Evolutionary conservation across 768 basidiomycete genomes (phyloP).

Genomic region (Exidia glandulosa): DNA sequence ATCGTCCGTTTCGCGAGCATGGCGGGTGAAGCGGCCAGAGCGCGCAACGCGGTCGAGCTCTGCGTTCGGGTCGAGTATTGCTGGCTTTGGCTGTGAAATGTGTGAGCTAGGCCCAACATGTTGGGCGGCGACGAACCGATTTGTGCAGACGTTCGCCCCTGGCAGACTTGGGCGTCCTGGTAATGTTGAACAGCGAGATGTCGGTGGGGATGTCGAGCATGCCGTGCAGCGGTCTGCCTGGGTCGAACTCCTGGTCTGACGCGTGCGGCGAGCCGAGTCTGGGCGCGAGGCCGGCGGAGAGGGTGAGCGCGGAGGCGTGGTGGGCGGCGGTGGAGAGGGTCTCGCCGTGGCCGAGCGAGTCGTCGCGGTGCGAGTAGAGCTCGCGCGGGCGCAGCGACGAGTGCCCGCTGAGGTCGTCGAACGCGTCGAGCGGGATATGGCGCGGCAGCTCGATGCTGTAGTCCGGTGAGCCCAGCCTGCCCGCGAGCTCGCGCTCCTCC

Average conservation of each 20-base stretch:
- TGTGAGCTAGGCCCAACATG: not conserved
- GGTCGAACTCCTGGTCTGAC: slow-evolving; percentile 80
- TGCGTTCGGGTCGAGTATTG: slow-evolving; percentile 50
- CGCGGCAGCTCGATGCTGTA: not conserved
- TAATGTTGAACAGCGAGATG: slow-evolving; percentile 32
- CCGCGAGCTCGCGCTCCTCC: not conserved
- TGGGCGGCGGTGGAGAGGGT: slow-evolving; percentile 79
- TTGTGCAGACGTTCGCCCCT: not conserved
- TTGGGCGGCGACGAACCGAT: slow-evolving; percentile 1
- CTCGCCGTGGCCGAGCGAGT: slow-evolving; percentile 32
- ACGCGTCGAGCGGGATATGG: not conserved
- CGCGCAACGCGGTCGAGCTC: slow-evolving; percentile 51
- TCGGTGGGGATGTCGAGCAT: slow-evolving; percentile 43
- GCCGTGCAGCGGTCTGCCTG: slow-evolving; percentile 63
- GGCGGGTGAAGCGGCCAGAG: slow-evolving; percentile 37
- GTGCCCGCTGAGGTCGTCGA: not conserved
- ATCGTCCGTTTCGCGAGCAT: slow-evolving; percentile 19
- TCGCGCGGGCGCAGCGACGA: not conserved
- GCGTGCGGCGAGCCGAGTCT: slow-evolving; percentile 46
- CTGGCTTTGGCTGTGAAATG: slow-evolving; percentile 33
- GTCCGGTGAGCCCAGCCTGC: not conserved
- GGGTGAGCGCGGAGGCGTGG: slow-evolving; percentile 80
- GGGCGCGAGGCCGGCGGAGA: slow-evolving; percentile 65
- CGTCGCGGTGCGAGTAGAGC: not conserved
- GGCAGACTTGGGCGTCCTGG: slow-evolving; percentile 32